These are phyloP conservation scores for Ligustrum vulgare DNA, from an alignment of 257 asterid genomes.

Conservation along the genomic window DNA sequence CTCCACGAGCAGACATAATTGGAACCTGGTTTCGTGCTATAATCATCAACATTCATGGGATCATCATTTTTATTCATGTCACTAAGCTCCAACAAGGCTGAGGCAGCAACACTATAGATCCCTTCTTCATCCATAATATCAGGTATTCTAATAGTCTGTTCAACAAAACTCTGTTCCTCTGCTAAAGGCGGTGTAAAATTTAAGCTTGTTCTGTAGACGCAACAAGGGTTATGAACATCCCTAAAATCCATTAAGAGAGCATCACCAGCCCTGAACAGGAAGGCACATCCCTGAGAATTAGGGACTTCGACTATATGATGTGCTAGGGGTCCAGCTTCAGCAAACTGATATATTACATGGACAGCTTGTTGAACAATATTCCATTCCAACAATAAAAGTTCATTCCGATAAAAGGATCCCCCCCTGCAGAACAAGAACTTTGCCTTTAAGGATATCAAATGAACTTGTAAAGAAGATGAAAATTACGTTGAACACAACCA, in stretches of 20 bases:
- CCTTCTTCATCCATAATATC: constrained; percentile 95
- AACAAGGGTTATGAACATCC: constrained; percentile 60
- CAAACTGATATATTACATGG: constrained; percentile 65
- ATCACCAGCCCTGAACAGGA: constrained; percentile 92
- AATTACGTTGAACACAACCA: constrained; percentile 21
- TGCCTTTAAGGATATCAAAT: constrained; percentile 1
- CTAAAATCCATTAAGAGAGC: constrained; percentile 85
- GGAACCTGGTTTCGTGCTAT: constrained; percentile 57
- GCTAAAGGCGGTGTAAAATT: constrained; percentile 50
- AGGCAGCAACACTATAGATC: constrained; percentile 84
- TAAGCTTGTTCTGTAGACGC: constrained; percentile 64
- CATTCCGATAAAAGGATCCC: constrained; percentile 74
- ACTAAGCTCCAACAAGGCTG: constrained; percentile 93
- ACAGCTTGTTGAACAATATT: constrained; percentile 54
- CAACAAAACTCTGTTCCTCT: constrained; percentile 60
- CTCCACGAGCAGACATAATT: constrained; percentile 91
- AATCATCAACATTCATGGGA: constrained; percentile 86
- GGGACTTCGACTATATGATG: constrained; percentile 93
- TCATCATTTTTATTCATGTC: constrained; percentile 78
- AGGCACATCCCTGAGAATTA: constrained; percentile 67
- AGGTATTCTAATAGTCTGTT: constrained; percentile 56
- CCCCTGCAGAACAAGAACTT: constrained; percentile 52
- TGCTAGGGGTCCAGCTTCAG: constrained; percentile 84
- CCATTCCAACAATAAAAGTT: constrained; percentile 84
- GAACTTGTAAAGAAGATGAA: constrained; percentile 8